Conservation (phyloP, 164 flowering plant genomes). For the Annona cherimola region DNA sequence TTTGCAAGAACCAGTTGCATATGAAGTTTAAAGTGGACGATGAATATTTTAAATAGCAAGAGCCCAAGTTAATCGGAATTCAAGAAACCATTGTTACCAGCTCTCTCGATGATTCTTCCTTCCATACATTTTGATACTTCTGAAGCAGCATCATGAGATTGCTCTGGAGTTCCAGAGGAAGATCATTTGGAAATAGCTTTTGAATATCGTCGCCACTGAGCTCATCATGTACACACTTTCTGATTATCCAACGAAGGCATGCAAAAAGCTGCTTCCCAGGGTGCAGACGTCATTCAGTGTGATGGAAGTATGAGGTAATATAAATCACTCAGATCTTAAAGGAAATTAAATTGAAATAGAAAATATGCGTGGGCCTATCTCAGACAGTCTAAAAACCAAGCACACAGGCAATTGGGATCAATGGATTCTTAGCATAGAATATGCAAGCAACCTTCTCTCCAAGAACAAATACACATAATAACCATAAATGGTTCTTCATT, state of each 20-base stretch:
- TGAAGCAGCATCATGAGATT: conserved; percentile 32
- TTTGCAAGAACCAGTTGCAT: neutral
- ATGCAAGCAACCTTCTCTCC: no score
- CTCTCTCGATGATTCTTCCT: conserved; percentile 37
- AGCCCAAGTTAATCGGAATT: neutral
- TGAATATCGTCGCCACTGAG: conserved; percentile 29
- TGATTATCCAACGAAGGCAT: conserved; percentile 54
- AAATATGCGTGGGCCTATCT: no score
- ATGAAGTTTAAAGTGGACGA: neutral
- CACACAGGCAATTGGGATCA: no score
- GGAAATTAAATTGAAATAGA: neutral
- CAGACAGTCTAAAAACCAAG: no score
- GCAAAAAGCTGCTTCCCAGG: conserved; percentile 38
- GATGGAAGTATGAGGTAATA: neutral
- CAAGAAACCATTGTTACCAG: conserved; percentile 22
- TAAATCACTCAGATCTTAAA: neutral
- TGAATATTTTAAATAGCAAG: neutral
- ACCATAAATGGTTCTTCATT: no score
- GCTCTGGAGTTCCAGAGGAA: conserved; percentile 35
- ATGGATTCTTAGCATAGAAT: no score
- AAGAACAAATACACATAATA: no score
- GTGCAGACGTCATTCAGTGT: neutral
- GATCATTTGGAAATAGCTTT: conserved; percentile 47
- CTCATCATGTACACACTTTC: conserved; percentile 32
- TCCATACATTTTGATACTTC: conserved; percentile 44